Evolutionary conservation across 805 yeast species (phyloP), one percentile per base, ranked within the genome.

Genomic region (Deakozyma indianensis): DNA sequence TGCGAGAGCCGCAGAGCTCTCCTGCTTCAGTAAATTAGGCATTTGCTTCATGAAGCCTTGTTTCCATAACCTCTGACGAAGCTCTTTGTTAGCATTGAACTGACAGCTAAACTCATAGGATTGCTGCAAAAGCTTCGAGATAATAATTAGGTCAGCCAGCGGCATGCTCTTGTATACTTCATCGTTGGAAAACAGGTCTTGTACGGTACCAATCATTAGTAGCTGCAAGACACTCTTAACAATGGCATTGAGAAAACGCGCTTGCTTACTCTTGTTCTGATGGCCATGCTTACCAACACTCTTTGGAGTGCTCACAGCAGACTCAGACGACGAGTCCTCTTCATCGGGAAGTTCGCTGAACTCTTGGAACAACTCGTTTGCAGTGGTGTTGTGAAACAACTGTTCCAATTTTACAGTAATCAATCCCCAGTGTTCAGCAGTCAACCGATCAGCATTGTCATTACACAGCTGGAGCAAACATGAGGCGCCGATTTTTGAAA

Each of bases 11-110:
- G 96, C 78, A 28, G 86, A 77, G 0, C 94, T 79, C 62, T 94
- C 98, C 63, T 94, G 98, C 55, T 84, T 83, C 54, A 88, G 67
- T 54, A 92, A 66, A 55, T 92, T 94, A 20, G 99, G 98, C 46
- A 90, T 71, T 57, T 88, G 80, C 56, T 86, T 94, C 64, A 88
- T 90, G 35, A 87, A 80, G 1, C 96, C 95, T 2, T 92, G 84
- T 56, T 86, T 83, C 80, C 94, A 88, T 38, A 92, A 67, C 54
- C 92, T 70, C n/a, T 84, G 81, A 51, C 99, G 70, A 54, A 92
- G 68, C 45, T 86, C 87, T 60, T 83, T 81, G 62, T 92, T 88
- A 47, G 80, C 87, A 61, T 92, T 92, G 69, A 92, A 92, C 47
- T 73, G 77, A 54, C 83, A 76, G 2, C 97, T 84, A 65, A 94